Percentiles rank a stretch among this genome's conserved stretches.
Conservation (phyloP, 1,139 yeast species). For the Lodderomyces metapsilosis region DNA sequence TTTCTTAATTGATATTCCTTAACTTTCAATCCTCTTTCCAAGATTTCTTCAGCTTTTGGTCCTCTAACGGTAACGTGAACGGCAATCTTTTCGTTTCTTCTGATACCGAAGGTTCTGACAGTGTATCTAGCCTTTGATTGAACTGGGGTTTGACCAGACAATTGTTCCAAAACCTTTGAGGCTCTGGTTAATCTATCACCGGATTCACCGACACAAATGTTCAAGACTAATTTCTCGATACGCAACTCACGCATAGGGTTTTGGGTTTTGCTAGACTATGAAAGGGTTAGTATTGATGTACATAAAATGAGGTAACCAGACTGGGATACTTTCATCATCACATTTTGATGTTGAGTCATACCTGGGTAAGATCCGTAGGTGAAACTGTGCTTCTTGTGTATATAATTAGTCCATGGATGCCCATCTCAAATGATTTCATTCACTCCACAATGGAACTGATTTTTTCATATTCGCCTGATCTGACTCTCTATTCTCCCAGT, state of each 20-base stretch:
- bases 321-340: too few species aligned
- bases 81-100: constrained; percentile 99
- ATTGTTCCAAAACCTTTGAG: constrained; percentile 99
- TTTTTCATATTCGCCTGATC: too few species aligned
- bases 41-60: constrained; percentile 99
- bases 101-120: constrained; percentile 99
- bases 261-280: constrained; percentile 38
- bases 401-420: too few species aligned
- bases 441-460: too few species aligned
- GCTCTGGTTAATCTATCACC: constrained; percentile 99
- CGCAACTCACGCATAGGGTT: constrained; percentile 95
- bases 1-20: constrained; percentile 96
- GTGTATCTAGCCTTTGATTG: constrained; percentile 99
- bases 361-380: too few species aligned
- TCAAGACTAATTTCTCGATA: constrained; percentile 98
- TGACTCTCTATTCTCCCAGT: too few species aligned
- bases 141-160: constrained; percentile 99
- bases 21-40: constrained; percentile 99
- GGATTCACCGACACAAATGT: constrained; percentile 99
- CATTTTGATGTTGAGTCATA: too few species aligned
- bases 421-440: too few species aligned
- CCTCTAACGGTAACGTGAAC: constrained; percentile 99
- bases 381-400: too few species aligned
- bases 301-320: not conserved
- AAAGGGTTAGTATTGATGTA: constrained; percentile 15